Evolutionary conservation across 495 filamentous ascomycete genomes (phyloP).

Genomic region (Penicillium verhagenii): DNA sequence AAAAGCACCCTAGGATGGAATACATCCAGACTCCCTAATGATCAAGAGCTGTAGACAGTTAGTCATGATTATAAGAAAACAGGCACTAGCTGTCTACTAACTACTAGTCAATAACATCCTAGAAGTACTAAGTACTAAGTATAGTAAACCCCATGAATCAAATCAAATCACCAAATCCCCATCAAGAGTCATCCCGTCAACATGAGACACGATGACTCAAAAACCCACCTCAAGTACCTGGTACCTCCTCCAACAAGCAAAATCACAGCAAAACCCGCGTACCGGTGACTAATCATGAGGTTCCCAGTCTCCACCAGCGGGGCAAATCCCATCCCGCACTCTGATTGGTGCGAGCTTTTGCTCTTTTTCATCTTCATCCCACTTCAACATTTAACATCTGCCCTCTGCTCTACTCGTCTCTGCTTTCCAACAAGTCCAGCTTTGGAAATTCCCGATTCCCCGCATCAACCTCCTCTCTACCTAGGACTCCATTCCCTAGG

Average conservation of each 20-base stretch:
- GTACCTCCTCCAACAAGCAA: slow-evolving; percentile 7
- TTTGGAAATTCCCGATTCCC: not conserved
- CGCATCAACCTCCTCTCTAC: not conserved
- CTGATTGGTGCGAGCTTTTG: slow-evolving; percentile 29
- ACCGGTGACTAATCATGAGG: not conserved
- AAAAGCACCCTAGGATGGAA: too few relatives aligned
- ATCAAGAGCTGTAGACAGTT: too few relatives aligned
- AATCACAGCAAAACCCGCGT: not conserved
- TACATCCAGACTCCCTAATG: too few relatives aligned
- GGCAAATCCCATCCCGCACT: not conserved
- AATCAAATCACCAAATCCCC: too few relatives aligned
- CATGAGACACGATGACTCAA: slow-evolving; percentile 34
- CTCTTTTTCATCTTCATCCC: slow-evolving; percentile 24
- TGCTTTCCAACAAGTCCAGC: not conserved
- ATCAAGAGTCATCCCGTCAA: slow-evolving; percentile 13
- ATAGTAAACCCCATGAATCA: too few relatives aligned
- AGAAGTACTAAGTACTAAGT: too few relatives aligned
- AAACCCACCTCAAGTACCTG: slow-evolving; percentile 13
- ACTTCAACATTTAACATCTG: slow-evolving; percentile 17
- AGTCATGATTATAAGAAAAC: too few relatives aligned
- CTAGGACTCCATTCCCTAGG: not conserved
- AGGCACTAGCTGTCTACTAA: too few relatives aligned
- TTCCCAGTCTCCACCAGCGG: slow-evolving; percentile 16
- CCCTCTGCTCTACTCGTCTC: slow-evolving; percentile 6
- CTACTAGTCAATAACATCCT: too few relatives aligned